These are phyloP conservation scores for Blastocystis sp. DNA, from an alignment of 352 stramenopile genomes.

Conservation along the genomic window DNA sequence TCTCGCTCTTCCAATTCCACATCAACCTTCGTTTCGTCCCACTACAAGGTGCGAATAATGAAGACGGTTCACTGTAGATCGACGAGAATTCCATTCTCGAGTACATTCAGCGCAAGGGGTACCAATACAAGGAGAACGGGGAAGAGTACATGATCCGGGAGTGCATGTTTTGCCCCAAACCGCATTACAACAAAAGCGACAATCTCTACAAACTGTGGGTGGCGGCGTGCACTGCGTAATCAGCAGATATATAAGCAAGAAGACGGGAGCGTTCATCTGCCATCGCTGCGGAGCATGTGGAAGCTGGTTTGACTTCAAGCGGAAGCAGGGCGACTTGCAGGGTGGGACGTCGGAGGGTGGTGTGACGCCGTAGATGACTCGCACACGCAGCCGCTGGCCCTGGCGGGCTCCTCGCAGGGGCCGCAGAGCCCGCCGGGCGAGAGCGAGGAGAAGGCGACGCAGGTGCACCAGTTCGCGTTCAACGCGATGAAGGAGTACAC, in stretches of 20 bases:
- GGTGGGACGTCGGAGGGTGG: background rate
- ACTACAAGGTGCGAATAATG: slow-evolving; percentile 53
- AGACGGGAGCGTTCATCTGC: slow-evolving; percentile 83
- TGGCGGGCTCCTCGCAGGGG: no score
- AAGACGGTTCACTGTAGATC: slow-evolving; percentile 10
- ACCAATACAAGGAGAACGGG: slow-evolving; percentile 63
- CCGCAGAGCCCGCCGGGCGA: background rate
- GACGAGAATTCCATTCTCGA: slow-evolving; percentile 66
- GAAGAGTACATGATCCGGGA: slow-evolving; percentile 62
- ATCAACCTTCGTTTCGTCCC: slow-evolving; percentile 64
- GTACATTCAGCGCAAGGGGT: slow-evolving; percentile 50
- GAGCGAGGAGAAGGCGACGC: background rate
- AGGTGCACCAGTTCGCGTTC: slow-evolving; percentile 54
- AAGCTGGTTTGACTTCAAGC: slow-evolving; percentile 85
- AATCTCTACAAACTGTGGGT: slow-evolving; percentile 82
- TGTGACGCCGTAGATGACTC: slow-evolving; percentile 4
- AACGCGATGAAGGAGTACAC: slow-evolving; percentile 61
- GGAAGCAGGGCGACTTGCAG: slow-evolving; percentile 73
- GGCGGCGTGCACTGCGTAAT: background rate
- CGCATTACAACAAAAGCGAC: slow-evolving; percentile 78
- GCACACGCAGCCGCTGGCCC: background rate
- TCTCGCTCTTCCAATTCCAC: slow-evolving; percentile 27
- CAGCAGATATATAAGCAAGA: slow-evolving; percentile 78
- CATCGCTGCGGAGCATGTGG: slow-evolving; percentile 81
- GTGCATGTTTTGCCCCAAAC: slow-evolving; percentile 77